A percentile compares a stretch with the other conserved stretches of the same genome.
Conservation (phyloP, 306 rosid genomes). For the Comarum palustre region DNA sequence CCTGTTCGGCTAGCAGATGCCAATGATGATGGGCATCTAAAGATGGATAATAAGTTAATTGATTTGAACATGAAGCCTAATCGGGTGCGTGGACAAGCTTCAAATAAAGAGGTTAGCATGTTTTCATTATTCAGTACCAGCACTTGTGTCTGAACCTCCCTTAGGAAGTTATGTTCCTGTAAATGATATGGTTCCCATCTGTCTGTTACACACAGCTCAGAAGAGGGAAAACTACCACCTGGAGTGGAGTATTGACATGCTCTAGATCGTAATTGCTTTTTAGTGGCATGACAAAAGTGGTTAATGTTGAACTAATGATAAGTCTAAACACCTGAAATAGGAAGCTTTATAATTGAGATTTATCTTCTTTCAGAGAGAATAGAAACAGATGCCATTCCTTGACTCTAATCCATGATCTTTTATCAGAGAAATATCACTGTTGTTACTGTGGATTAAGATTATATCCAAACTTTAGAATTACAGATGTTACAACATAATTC, state of each 20-base stretch:
- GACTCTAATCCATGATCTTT: not conserved
- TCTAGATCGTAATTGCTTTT: not conserved
- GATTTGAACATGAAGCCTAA: conserved; percentile 93
- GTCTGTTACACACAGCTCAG: not conserved
- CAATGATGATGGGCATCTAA: conserved; percentile 55
- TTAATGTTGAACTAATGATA: not conserved
- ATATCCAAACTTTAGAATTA: not conserved
- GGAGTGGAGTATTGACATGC: not conserved
- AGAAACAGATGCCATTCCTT: not conserved
- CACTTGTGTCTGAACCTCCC: not conserved
- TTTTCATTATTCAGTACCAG: not conserved
- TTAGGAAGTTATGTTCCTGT: not conserved
- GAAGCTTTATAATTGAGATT: not conserved
- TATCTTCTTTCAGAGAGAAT: not conserved
- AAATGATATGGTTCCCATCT: not conserved
- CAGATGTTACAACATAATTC: not conserved
- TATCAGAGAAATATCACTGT: not conserved
- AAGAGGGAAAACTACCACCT: not conserved
- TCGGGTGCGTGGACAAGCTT: conserved; percentile 73
- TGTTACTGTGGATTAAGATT: not conserved
- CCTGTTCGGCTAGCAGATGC: conserved; percentile 39
- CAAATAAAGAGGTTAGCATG: conserved; percentile 73
- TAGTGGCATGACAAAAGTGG: not conserved
- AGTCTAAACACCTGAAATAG: not conserved
- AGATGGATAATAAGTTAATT: conserved; percentile 73